A percentile compares a stretch with the other conserved stretches of the same genome.
phyloP scores from a whole-genome alignment of 768 basidiomycete species.

The Psilocybe tampanensis region DNA sequence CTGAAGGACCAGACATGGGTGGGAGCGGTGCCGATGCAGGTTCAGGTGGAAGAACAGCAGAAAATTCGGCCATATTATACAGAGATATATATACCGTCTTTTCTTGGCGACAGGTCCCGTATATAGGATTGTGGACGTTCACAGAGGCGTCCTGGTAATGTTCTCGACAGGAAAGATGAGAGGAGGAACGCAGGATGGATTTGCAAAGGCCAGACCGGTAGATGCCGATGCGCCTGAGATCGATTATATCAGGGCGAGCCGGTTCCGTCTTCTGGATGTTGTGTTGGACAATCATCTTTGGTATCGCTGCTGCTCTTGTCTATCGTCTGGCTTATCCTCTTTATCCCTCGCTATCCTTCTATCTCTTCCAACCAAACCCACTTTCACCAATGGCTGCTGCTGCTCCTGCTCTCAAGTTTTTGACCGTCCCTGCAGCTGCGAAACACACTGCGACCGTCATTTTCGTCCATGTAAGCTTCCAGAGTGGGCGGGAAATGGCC shows the following conservation, averaged over 20 bases:
- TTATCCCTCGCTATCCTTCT: slow-evolving; percentile 10
- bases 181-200: not conserved
- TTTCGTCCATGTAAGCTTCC: slow-evolving; percentile 76
- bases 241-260: slow-evolving; percentile 37
- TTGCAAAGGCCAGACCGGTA: slow-evolving; percentile 32
- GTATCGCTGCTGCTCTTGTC: slow-evolving; percentile 26
- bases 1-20: slow-evolving; percentile 9
- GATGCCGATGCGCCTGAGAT: slow-evolving; percentile 44
- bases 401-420: slow-evolving; percentile 41
- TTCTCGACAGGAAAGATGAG: not conserved
- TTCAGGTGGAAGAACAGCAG: slow-evolving; percentile 2
- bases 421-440: slow-evolving; percentile 53
- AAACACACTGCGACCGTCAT: slow-evolving; percentile 88
- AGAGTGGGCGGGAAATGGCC: slow-evolving; percentile 2
- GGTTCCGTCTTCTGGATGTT: slow-evolving; percentile 25
- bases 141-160: not conserved
- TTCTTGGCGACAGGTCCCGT: not conserved
- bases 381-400: slow-evolving; percentile 32
- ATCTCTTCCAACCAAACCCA: slow-evolving; percentile 12
- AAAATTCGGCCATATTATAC: slow-evolving; percentile 11
- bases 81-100: not conserved
- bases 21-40: not conserved
- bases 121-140: not conserved
- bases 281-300: slow-evolving; percentile 25
- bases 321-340: slow-evolving; percentile 22